Base-by-base conservation (phyloP, 805 yeast species). In the Kodamaea kakaduensis region DNA sequence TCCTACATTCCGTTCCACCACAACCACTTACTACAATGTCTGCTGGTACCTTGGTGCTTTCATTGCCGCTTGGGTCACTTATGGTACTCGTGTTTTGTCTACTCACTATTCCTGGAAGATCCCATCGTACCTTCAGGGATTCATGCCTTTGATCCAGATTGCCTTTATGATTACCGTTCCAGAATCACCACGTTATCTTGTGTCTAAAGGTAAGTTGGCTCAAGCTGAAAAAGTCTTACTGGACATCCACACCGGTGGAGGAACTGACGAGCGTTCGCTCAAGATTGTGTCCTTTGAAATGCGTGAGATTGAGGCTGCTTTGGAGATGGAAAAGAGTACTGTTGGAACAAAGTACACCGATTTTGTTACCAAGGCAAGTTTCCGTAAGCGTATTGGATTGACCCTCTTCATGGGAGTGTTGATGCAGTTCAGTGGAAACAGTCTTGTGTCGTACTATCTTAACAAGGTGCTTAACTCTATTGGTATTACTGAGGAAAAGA, bases 11-110 rank as follows among this genome's bases (percentile, higher is more conserved):
- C 48, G 61, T 44, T 44, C 47, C n/a, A 36, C 43, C 4, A 24
- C 41, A 7, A 52, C 50, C 4, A 60, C 75, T n/a, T 54, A 65
- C 37, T 75, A 64, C 56, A 75, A 74, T 50, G 62, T 68, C 16
- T 65, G 67, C 41, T 73, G 77, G 78, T 72, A 69, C 46, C 46
- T 71, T 25, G 80, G 80, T 25, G 75, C 77, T 9, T 49, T 72
- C 37, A 50, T 74, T 31, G 73, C 78, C 4, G 72, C 75, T 17
- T 69, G 75, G 73, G 63, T 67, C 31, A 61, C 75, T 2, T 72
- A 59, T 42, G 79, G 77, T 48, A 60, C 75, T 12, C 51, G 62
- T 33, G 42, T 48, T n/a, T 40, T 61, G n/a, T 37, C 27, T 5
- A 45, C 26, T 31, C 48, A 57, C 25, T 66, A 69, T 62, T 57